Conservation (phyloP, 441 rosid species). For the Gossypium gossypioides region DNA sequence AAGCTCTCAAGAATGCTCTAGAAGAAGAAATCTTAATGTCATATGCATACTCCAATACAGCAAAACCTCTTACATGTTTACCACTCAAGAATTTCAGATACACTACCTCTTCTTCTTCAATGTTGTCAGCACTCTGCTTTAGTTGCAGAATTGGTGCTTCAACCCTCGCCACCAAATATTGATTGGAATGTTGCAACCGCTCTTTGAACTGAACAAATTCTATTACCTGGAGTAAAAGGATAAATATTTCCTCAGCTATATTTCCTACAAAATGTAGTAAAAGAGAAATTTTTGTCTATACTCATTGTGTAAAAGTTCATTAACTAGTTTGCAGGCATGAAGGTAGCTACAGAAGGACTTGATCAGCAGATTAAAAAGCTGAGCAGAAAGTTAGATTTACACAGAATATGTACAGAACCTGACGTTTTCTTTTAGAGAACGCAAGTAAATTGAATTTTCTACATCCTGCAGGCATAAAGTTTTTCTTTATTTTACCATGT, state of each 20-base stretch:
- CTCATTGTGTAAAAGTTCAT: background rate
- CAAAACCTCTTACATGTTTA: background rate
- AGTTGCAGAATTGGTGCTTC: slow-evolving; percentile 69
- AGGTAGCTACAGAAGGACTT: background rate
- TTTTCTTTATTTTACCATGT: background rate
- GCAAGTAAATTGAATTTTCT: background rate
- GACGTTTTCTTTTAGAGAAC: background rate
- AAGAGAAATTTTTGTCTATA: background rate
- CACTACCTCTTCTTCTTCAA: slow-evolving; percentile 73
- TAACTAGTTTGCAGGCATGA: background rate
- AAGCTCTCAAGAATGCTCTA: slow-evolving; percentile 68
- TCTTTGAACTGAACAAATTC: slow-evolving; percentile 97
- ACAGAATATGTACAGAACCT: background rate
- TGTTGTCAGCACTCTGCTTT: slow-evolving; percentile 65
- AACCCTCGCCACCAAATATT: slow-evolving; percentile 63
- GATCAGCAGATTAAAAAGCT: background rate
- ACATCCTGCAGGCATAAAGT: background rate
- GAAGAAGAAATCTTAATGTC: slow-evolving; percentile 14
- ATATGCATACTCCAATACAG: slow-evolving; percentile 6
- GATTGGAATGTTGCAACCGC: slow-evolving; percentile 71
- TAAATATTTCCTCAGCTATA: background rate
- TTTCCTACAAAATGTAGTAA: background rate
- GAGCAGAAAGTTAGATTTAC: background rate
- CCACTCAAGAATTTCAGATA: background rate
- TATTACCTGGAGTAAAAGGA: slow-evolving; percentile 53